Base-by-base conservation (phyloP, 768 basidiomycete genomes). In the Collybia sordida region DNA sequence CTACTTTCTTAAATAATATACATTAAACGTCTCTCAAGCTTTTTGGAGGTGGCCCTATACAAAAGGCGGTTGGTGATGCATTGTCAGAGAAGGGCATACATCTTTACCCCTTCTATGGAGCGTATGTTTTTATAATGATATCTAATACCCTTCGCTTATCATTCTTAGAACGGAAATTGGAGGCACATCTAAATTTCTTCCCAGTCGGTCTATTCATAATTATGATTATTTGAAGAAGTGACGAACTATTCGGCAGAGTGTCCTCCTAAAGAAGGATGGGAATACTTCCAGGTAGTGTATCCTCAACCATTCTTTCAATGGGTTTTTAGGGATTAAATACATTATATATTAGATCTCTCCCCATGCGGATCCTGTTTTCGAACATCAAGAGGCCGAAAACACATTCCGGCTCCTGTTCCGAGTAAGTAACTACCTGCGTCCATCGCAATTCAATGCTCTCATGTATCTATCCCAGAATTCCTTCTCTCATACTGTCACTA, bases 401-500 rank as follows among this genome's bases (percentile, higher is more conserved):
- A 39, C 52, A 6, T 56, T 49, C 37, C 54, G 45, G 40, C 34
- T 56, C 12, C 35, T 47, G 6, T 49, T 42, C 27, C 40, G 34
- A 12, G 48, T 49, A 49, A 31, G 31, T 17, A n/a, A 6, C 24
- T 42, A n/a, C n/a, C n/a, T n/a, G n/a, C 11, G 35, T 1, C 31
- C 6, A 24, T 9, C 19, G 4, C 41, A 14, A 17, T 11, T 23
- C 14, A 17, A 17, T n/a, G n/a, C n/a, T 18, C 28, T 21, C 7
- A 21, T 39, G 18, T 24, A 17, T 11, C 24, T 40, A 6, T n/a
- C 34, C 17, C 43, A 51, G 50, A 44, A 35, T 6, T 45, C 43
- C 14, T n/a, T 49, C n/a, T 46, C 44, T 24, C 59, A 63, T 45
- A 50, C 44, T n/a, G 62, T 59, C 9, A 55, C 61, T 18, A 63